Base-by-base conservation (phyloP, 345 rosid genomes). In the Lepidium didymum region DNA sequence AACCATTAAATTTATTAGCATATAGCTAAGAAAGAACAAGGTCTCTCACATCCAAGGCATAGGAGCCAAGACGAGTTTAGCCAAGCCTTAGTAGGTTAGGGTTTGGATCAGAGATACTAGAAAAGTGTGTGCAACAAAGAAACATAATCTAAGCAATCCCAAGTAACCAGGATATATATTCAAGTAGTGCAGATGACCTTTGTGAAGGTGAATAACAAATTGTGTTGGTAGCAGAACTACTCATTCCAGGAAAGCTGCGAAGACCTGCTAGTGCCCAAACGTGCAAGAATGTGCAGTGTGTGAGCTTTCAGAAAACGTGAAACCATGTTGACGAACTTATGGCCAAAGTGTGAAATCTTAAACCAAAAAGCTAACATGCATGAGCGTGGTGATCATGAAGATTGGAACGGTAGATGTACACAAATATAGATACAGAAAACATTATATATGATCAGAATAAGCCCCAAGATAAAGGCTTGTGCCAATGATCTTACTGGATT, bases 251-350 rank as follows among this genome's bases (percentile, higher is more conserved):
- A 81, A 81, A 64, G 92, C 96, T 87, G 87, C 96, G 90, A 84
- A 80, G 75, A 85, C 98, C 98, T 92, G 97, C 88, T 90, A 79
- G 93, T 92, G 90, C 80, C 87, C 92, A 88, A 78, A 86, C 81
- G 92, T 90, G 97, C 84, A 88, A 88, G 86, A 83, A 80, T 83
- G 96, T 88, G 97, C 86, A 77, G 76, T 79, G 97, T 79, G 97
- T 93, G 92, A 90, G 96, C 87, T 75, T 84, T 79, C 50, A 78
- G 72, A 79, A 27, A 84, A 75, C 74, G 72, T 69, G 86, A 79
- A 83, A 73, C 82, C 77, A 82, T 72, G 74, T 72, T 67, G 85
- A 74, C 66, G 41, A 66, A 77, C 75, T 78, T 65, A 44, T 21
- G 66, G 43, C 69, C 80, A 75, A 77, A 81, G 74, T 68, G 81